Percentiles rank a stretch among this genome's conserved stretches.
Evolutionary conservation across 495 filamentous ascomycete species (phyloP).

Genomic region (Sabuloglossum arenarium): DNA sequence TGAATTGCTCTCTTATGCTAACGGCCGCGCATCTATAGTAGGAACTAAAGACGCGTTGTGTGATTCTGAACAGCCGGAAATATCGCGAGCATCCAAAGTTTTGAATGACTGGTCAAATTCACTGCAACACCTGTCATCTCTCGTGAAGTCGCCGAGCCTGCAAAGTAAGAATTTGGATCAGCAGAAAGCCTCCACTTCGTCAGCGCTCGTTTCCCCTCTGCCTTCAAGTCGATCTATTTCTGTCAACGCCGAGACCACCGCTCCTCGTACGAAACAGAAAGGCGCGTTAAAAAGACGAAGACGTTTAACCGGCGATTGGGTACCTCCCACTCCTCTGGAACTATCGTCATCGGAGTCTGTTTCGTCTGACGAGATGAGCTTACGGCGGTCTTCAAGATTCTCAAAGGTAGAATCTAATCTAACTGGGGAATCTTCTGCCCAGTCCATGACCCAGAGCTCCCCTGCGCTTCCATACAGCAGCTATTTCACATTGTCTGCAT

Average conservation of each 20-base stretch:
- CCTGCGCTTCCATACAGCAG: neutral
- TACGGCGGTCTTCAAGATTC: neutral
- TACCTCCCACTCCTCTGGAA: neutral
- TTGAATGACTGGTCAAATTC: neutral
- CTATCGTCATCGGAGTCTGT: neutral
- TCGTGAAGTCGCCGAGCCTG: neutral
- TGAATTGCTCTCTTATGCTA: neutral
- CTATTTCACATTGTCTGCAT: neutral
- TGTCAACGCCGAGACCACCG: neutral
- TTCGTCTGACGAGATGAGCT: neutral
- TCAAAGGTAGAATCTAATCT: too few species aligned
- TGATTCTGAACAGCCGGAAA: neutral
- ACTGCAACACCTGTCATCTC: neutral
- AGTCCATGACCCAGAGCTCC: neutral
- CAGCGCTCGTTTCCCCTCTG: too few species aligned
- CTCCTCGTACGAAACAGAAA: neutral
- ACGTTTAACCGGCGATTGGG: too few species aligned
- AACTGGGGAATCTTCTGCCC: neutral
- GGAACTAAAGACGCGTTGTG: neutral
- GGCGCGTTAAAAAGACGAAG: neutral
- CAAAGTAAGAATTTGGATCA: neutral
- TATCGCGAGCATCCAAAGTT: neutral
- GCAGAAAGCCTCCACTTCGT: too few species aligned
- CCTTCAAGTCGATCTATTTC: neutral
- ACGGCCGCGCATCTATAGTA: neutral